Conservation (phyloP, 441 rosid genomes). For the Populus hybrid region DNA sequence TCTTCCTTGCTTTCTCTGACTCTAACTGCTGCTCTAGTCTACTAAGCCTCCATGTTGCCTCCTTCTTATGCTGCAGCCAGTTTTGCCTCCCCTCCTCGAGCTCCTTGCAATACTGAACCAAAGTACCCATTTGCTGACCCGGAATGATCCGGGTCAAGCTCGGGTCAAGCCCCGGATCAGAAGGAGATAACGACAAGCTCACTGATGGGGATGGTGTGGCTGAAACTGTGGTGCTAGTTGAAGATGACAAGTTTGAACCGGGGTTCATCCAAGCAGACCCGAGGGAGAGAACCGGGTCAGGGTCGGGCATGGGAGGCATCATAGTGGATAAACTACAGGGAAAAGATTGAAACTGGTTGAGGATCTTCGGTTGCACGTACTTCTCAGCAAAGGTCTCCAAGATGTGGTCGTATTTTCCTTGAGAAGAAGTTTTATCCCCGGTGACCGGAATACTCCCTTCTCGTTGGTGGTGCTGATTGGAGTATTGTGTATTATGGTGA, state of each 20-base stretch:
- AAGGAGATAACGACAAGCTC: background rate
- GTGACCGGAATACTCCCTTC: background rate
- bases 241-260: constrained; percentile 28
- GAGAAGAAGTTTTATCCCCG: constrained; percentile 52
- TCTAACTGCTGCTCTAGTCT: constrained; percentile 77
- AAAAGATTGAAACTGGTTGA: background rate
- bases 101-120: no score
- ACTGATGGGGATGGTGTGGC: constrained; percentile 9
- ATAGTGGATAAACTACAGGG: background rate
- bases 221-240: constrained; percentile 60
- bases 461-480: background rate
- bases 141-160: background rate
- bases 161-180: background rate
- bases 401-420: constrained; percentile 69
- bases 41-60: constrained; percentile 69
- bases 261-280: constrained; percentile 34
- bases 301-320: constrained; percentile 15
- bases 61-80: constrained; percentile 21
- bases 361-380: constrained; percentile 42
- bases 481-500: constrained; percentile 39
- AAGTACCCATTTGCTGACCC: no score
- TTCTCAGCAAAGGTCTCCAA: constrained; percentile 82
- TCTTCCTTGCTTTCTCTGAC: constrained; percentile 62
- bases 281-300: constrained; percentile 33
- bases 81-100: no score